Conservation (phyloP, 306 rosid genomes). For the Sicyos baderoa region DNA sequence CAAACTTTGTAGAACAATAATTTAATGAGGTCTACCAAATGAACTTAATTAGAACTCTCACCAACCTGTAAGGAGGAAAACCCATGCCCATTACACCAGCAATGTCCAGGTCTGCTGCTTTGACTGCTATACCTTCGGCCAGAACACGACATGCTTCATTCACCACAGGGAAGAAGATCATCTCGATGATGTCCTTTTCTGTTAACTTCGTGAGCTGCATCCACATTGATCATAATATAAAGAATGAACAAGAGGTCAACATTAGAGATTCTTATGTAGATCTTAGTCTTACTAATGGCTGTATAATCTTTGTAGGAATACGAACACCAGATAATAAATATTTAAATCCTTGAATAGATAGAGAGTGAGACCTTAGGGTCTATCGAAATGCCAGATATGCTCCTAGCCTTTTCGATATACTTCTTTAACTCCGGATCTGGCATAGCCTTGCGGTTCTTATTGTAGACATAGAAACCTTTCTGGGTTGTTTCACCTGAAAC, state of each 20-base stretch:
- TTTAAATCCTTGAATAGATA: not conserved
- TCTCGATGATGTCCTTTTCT: constrained; percentile 79
- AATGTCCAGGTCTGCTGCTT: constrained; percentile 86
- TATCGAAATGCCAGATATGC: constrained; percentile 49
- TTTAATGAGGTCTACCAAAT: not conserved
- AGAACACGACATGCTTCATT: constrained; percentile 94
- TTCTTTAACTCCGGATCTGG: constrained; percentile 81
- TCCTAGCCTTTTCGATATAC: constrained; percentile 78
- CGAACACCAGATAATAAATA: not conserved
- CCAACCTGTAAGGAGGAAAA: constrained; percentile 91
- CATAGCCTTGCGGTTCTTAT: constrained; percentile 58
- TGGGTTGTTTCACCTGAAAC: constrained; percentile 58
- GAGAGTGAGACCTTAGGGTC: constrained; percentile 63
- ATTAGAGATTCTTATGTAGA: not conserved
- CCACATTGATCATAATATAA: not conserved
- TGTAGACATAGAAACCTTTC: constrained; percentile 81
- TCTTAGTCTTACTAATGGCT: not conserved
- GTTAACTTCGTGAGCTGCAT: constrained; percentile 58
- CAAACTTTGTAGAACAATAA: not conserved
- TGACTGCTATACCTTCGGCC: constrained; percentile 85
- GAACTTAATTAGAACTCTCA: not conserved
- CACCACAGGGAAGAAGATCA: constrained; percentile 91
- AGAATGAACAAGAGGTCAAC: not conserved
- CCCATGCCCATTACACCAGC: constrained; percentile 92
- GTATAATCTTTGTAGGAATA: not conserved